A percentile compares a stretch with the other conserved stretches of the same genome.
phyloP scores from a whole-genome alignment of 2,329 filamentous ascomycete species.

The Bimuria novae-zelandiae region DNA sequence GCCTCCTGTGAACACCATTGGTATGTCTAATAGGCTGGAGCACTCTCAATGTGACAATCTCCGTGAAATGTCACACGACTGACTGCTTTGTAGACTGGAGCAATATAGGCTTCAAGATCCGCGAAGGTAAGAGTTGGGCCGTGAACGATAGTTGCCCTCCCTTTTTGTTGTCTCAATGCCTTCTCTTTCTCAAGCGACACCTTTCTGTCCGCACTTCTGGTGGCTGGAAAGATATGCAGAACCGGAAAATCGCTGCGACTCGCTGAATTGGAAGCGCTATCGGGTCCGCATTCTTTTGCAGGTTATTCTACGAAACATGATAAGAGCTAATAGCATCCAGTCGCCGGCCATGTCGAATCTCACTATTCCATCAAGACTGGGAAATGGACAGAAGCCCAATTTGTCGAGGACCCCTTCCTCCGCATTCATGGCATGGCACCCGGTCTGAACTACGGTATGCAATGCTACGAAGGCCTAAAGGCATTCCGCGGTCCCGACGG shows the following conservation, averaged over 20 bases:
- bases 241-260: too few relatives aligned
- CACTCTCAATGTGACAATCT: too few relatives aligned
- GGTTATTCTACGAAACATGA: not conserved
- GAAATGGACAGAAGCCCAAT: conserved; percentile 76
- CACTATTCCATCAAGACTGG: conserved; percentile 76
- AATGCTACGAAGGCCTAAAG: conserved; percentile 98
- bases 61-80: too few relatives aligned
- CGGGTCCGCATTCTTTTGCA: too few relatives aligned
- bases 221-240: too few relatives aligned
- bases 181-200: too few relatives aligned
- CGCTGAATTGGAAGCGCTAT: too few relatives aligned
- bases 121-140: conserved; percentile 67
- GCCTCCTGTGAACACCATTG: conserved; percentile 76
- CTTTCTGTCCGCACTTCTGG: too few relatives aligned
- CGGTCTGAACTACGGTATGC: conserved; percentile 91
- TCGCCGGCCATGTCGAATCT: conserved; percentile 93
- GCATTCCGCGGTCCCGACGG: conserved; percentile 81
- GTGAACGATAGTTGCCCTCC: not conserved
- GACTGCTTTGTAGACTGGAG: conserved; percentile 71
- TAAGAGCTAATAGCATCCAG: conserved; percentile 49
- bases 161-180: too few relatives aligned
- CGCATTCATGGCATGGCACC: conserved; percentile 94
- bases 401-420: conserved; percentile 82
- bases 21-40: conserved; percentile 41
- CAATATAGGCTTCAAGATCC: conserved; percentile 89